Base-by-base conservation (phyloP, 768 basidiomycete genomes). In the Leccinum ochraceum region DNA sequence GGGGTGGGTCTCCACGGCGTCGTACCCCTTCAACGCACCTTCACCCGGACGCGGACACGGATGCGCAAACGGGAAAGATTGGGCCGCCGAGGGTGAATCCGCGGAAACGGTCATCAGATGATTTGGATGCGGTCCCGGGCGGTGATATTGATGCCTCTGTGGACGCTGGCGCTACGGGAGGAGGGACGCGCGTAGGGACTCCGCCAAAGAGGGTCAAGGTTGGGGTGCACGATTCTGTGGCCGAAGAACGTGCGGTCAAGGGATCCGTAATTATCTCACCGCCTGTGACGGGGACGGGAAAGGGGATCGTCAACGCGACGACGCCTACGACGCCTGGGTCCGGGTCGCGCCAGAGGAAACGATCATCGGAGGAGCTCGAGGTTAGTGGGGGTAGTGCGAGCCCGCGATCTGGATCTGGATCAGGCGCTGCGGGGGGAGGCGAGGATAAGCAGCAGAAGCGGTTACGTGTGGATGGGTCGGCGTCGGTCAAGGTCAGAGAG, bases 311-410 rank as follows among this genome's bases (percentile, higher is more conserved):
- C 7, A 61, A 58, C 0, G 28, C 56, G 16, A 51, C 32, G 6
- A 32, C 59, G 48, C 22, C 22, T 49, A 42, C 42, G 2, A 61
- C 66, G 3, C 66, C 67, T 17, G 5, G 20, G 1, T 46, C 44
- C 11, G 44, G n/a, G 44, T 44, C 69, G 4, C 72, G 77, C 20
- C 68, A 77, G 64, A 73, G 77, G 59, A 84, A 84, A 62, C 77
- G 83, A 22, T 78, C 79, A 37, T 84, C 82, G 34, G 82, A 83
- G 62, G 83, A 84, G 63, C 71, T 83, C 22, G 78, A 80, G 0
- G 50, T 65, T 28, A 52, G 54, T 34, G 63, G 42, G n/a, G 9
- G 60, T 3, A 52, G 60, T 16, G 49, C 39, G 4, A 64, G 57
- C 14, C 53, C 63, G 3, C 67, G 60, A 30, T 63, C 63, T 2